These are phyloP conservation scores for Helotiales sp. DNA, from an alignment of 2,329 filamentous ascomycete species.

Conservation along the genomic window DNA sequence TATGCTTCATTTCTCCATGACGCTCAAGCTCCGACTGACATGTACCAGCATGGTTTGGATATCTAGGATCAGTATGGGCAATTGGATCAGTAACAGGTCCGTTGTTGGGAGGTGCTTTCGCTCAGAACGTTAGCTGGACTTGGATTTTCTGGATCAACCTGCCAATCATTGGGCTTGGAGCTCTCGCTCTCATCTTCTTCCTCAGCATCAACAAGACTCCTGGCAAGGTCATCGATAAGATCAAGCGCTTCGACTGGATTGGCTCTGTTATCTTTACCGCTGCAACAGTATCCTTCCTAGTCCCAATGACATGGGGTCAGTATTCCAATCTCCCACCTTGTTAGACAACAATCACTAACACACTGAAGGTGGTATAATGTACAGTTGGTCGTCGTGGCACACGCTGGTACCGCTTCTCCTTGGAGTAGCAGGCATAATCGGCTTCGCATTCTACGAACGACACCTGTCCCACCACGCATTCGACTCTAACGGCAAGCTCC, in stretches of 20 bases:
- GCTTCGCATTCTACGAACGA: constrained; percentile 54
- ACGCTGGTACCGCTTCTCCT: constrained; percentile 62
- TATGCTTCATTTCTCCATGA: constrained; percentile 13
- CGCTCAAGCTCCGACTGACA: background rate
- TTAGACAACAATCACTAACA: constrained; percentile 36
- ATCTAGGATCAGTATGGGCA: constrained; percentile 48
- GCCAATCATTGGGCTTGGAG: constrained; percentile 29
- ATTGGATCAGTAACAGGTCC: constrained; percentile 55
- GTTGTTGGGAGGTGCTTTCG: constrained; percentile 53
- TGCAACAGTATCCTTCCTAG: constrained; percentile 57
- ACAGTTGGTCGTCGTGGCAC: constrained; percentile 61
- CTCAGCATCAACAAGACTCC: constrained; percentile 27
- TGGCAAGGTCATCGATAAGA: constrained; percentile 26
- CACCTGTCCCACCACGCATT: constrained; percentile 26
- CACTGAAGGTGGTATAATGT: constrained; percentile 52
- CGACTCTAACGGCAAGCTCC: constrained; percentile 24
- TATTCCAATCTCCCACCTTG: background rate
- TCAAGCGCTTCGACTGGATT: constrained; percentile 60
- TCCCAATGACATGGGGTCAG: constrained; percentile 59
- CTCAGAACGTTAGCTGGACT: constrained; percentile 52
- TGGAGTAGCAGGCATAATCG: constrained; percentile 50
- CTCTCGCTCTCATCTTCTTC: constrained; percentile 29
- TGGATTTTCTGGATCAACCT: constrained; percentile 61
- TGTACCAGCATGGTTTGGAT: constrained; percentile 29
- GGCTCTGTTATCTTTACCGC: constrained; percentile 62